Base-by-base conservation (phyloP, 2,329 filamentous ascomycete species). In the Ophiocordyceps camponoti-leonardi region DNA sequence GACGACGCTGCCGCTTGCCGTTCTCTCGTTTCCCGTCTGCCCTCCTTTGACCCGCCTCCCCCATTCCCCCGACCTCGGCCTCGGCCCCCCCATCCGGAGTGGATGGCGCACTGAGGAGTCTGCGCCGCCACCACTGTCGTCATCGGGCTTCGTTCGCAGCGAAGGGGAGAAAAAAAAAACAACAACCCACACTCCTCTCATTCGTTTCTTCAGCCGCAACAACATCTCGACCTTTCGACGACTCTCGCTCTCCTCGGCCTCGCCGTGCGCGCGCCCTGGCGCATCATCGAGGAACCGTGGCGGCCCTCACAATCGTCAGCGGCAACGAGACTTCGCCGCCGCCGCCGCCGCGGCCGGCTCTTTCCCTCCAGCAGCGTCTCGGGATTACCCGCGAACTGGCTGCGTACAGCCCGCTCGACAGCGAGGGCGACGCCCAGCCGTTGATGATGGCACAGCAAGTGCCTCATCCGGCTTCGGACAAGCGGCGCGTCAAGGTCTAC, bases 401-500 rank as follows among this genome's bases (percentile, higher is more conserved):
- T 54, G 65, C 66, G 50, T 73, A 70, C 58, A 64, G 63, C 50
- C 64, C 62, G 56, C 65, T 69, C 61, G 64, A 63, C 54, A 52
- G 53, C 55, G 72, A 76, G 64, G 68, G 65, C 65, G 73, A 73
- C 60, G 61, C 67, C 64, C 72, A 77, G 66, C 71, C 72, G 63
- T 69, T 71, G 76, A 79, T 77, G 71, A 81, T 81, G 77, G 77
- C 77, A 76, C 77, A 80, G 69, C 66, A 69, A 56, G 75, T 79
- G 76, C 76, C 76, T 76, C 75, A 78, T 75, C 73, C 72, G 67
- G 67, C 71, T 63, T 72, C 72, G 63, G 76, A 80, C 58, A 77
- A 72, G 67, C 79, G 75, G 64, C 75, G 92, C 73, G 92, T 96
- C 66, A 98, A 98, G 73, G 92, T 98, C 61, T 98, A 98, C 66